These are phyloP conservation scores for Leccinum obscurum DNA, from an alignment of 768 basidiomycete species.

Conservation along the genomic window DNA sequence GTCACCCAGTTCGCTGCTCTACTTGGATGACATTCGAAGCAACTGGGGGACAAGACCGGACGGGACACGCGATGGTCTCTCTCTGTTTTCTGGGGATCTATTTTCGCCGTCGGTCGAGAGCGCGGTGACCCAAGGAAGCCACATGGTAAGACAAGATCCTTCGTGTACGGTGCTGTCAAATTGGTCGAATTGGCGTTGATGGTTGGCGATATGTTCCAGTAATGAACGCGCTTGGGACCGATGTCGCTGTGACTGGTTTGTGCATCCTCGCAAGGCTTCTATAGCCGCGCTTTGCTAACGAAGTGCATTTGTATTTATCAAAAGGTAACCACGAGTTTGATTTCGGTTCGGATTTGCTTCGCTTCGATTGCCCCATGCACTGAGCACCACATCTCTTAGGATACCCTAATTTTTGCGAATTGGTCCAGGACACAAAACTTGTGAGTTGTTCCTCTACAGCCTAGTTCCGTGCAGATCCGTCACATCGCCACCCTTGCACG, in stretches of 20 bases:
- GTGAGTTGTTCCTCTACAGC: conserved; percentile 40
- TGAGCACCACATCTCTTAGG: conserved; percentile 35
- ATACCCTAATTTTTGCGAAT: conserved; percentile 64
- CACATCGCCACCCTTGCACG: background rate
- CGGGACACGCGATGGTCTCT: conserved; percentile 65
- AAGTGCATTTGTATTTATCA: background rate
- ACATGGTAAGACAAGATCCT: conserved; percentile 62
- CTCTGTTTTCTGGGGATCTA: conserved; percentile 86
- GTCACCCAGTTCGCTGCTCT: conserved; percentile 84
- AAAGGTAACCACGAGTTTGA: conserved; percentile 93
- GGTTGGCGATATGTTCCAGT: conserved; percentile 64
- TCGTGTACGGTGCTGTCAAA: background rate
- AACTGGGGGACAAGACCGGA: conserved; percentile 52
- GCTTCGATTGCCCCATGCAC: background rate
- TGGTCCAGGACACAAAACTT: conserved; percentile 76
- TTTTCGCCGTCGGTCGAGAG: conserved; percentile 88
- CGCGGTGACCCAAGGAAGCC: conserved; percentile 84
- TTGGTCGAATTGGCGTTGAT: background rate
- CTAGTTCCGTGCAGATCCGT: background rate
- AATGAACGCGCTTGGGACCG: conserved; percentile 77
- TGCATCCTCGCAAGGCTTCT: conserved; percentile 2
- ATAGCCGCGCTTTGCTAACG: conserved; percentile 8
- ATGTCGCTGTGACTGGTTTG: conserved; percentile 79
- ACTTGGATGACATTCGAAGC: conserved; percentile 57
- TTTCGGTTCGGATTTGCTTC: conserved; percentile 51